These are phyloP conservation scores for Boletus insuetus DNA, from an alignment of 768 basidiomycete genomes.

Conservation along the genomic window DNA sequence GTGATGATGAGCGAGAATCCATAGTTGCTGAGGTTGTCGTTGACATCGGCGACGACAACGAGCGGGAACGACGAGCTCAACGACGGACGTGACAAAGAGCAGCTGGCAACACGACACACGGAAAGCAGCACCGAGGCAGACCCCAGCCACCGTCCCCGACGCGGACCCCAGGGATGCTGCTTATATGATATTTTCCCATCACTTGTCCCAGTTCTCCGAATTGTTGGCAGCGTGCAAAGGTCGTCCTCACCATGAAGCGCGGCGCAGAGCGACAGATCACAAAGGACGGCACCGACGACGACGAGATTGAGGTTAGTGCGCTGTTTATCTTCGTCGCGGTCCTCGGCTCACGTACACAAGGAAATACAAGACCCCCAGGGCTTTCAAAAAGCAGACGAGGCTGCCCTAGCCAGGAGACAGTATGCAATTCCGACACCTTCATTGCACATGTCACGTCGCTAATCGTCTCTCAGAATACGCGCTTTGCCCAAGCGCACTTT, in stretches of 20 bases:
- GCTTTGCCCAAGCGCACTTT: slow-evolving; percentile 55
- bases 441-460: neutral
- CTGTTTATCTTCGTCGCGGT: neutral
- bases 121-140: neutral
- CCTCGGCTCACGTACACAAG: slow-evolving; percentile 28
- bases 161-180: slow-evolving; percentile 15
- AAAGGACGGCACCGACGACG: slow-evolving; percentile 48
- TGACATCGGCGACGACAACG: slow-evolving; percentile 43
- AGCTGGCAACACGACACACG: neutral
- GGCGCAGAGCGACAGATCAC: slow-evolving; percentile 69
- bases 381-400: slow-evolving; percentile 62
- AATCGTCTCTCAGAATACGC: slow-evolving; percentile 50
- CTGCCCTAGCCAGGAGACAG: slow-evolving; percentile 53
- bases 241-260: slow-evolving; percentile 57
- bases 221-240: neutral
- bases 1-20: slow-evolving; percentile 70
- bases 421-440: slow-evolving; percentile 33
- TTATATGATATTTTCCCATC: slow-evolving; percentile 24
- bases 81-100: slow-evolving; percentile 1
- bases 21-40: slow-evolving; percentile 51
- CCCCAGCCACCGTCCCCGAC: neutral
- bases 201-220: neutral
- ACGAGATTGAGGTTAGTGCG: slow-evolving; percentile 33
- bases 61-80: slow-evolving; percentile 4
- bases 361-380: slow-evolving; percentile 41